phyloP scores from a whole-genome alignment of 768 basidiomycete species.

The Phaffia australis region DNA sequence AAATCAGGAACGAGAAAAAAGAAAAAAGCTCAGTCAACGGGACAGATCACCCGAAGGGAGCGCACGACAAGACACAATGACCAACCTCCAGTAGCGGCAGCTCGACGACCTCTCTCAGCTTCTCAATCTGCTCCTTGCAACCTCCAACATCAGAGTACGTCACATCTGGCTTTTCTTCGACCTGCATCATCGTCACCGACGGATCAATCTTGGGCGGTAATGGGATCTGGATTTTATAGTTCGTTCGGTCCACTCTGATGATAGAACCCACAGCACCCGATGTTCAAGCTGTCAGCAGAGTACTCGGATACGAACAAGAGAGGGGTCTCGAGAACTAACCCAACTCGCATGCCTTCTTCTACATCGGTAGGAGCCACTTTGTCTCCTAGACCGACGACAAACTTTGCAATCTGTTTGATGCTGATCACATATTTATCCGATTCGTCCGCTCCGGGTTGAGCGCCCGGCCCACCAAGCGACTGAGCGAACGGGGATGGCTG shows the following conservation, averaged over 20 bases:
- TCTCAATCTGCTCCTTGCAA: conserved; percentile 99
- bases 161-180: conserved; percentile 42
- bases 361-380: conserved; percentile 95
- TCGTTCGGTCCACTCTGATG: conserved; percentile 82
- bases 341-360: conserved; percentile 99
- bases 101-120: conserved; percentile 94
- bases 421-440: conserved; percentile 99
- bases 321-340: conserved; percentile 48
- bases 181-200: conserved; percentile 93
- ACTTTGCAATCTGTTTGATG: conserved; percentile 99
- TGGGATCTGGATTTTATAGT: conserved; percentile 96
- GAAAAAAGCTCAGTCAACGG: conserved; percentile 3
- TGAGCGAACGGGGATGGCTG: conserved; percentile 22
- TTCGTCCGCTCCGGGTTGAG: conserved; percentile 70
- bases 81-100: conserved; percentile 83
- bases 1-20: conserved; percentile 1
- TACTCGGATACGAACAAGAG: neutral
- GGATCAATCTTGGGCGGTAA: conserved; percentile 98
- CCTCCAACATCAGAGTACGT: conserved; percentile 97
- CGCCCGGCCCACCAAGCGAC: conserved; percentile 13
- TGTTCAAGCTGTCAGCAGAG: no score
- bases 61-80: conserved; percentile 15
- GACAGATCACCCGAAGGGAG: neutral
- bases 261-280: neutral
- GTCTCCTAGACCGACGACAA: conserved; percentile 93